phyloP scores from a whole-genome alignment of 2,329 filamentous ascomycete species.

The Zymoseptoria brevis region DNA sequence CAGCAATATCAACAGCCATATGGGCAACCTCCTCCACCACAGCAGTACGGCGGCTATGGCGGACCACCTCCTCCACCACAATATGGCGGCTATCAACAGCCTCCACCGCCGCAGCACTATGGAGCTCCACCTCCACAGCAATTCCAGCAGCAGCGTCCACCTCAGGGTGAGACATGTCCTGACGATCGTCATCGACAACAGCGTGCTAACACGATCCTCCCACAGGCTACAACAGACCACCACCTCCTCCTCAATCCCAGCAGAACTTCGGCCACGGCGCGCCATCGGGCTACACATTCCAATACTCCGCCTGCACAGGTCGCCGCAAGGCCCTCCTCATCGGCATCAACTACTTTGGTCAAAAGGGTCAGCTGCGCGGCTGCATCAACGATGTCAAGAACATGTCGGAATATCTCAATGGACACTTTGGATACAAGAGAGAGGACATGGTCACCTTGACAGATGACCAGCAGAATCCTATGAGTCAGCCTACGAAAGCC shows the following conservation, averaged over 20 bases:
- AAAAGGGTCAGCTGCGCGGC: conserved; percentile 79
- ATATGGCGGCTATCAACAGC: conserved; percentile 28
- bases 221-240: conserved; percentile 19
- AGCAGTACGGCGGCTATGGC: conserved; percentile 32
- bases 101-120: conserved; percentile 36
- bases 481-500: conserved; percentile 93
- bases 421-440: conserved; percentile 83
- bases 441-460: conserved; percentile 97
- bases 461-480: conserved; percentile 92
- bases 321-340: conserved; percentile 82
- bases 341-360: conserved; percentile 94
- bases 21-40: conserved; percentile 33
- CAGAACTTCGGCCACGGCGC: conserved; percentile 75
- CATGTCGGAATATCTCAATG: conserved; percentile 84
- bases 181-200: not conserved
- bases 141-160: conserved; percentile 43
- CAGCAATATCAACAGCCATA: conserved; percentile 27
- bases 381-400: conserved; percentile 98
- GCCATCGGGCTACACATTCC: conserved; percentile 71
- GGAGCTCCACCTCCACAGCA: conserved; percentile 31
- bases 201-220: not conserved
- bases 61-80: conserved; percentile 33
- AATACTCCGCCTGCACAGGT: conserved; percentile 87
- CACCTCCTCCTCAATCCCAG: conserved; percentile 28
- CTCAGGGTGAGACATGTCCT: conserved; percentile 1